Conservation (phyloP, 2,329 filamentous ascomycete species). For the Cladophialophora psammophila region DNA sequence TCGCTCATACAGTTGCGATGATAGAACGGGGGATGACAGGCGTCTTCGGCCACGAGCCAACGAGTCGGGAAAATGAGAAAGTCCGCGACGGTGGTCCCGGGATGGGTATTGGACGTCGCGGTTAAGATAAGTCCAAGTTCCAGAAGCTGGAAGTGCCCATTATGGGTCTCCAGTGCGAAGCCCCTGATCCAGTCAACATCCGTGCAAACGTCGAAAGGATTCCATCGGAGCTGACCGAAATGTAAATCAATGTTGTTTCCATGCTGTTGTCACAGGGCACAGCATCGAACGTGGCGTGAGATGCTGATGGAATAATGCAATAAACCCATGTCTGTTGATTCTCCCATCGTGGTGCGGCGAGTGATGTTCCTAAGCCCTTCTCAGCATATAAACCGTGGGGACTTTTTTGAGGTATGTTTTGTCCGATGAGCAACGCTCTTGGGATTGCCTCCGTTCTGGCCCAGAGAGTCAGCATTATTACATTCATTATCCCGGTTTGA, state of each 20-base stretch:
- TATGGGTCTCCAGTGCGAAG: slow-evolving; percentile 71
- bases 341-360: slow-evolving; percentile 63
- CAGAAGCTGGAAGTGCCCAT: slow-evolving; percentile 69
- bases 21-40: slow-evolving; percentile 53
- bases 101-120: slow-evolving; percentile 44
- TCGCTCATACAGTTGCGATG: slow-evolving; percentile 52
- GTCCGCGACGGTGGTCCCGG: slow-evolving; percentile 46
- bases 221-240: slow-evolving; percentile 67
- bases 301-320: slow-evolving; percentile 62
- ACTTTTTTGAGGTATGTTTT: slow-evolving; percentile 49
- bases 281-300: slow-evolving; percentile 49
- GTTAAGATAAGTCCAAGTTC: slow-evolving; percentile 66
- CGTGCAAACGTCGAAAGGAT: slow-evolving; percentile 47
- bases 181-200: slow-evolving; percentile 64
- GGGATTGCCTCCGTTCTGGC: slow-evolving; percentile 45
- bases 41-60: slow-evolving; percentile 49
- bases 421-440: slow-evolving; percentile 49
- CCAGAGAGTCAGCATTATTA: not conserved
- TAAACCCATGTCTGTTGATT: slow-evolving; percentile 69
- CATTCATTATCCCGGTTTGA: slow-evolving; percentile 60
- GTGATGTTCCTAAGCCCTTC: slow-evolving; percentile 58
- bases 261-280: not conserved
- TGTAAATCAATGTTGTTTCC: not conserved
- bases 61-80: slow-evolving; percentile 51
- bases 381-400: slow-evolving; percentile 47